phyloP scores from a whole-genome alignment of 768 basidiomycete species.

The Leccinum variicolor region DNA sequence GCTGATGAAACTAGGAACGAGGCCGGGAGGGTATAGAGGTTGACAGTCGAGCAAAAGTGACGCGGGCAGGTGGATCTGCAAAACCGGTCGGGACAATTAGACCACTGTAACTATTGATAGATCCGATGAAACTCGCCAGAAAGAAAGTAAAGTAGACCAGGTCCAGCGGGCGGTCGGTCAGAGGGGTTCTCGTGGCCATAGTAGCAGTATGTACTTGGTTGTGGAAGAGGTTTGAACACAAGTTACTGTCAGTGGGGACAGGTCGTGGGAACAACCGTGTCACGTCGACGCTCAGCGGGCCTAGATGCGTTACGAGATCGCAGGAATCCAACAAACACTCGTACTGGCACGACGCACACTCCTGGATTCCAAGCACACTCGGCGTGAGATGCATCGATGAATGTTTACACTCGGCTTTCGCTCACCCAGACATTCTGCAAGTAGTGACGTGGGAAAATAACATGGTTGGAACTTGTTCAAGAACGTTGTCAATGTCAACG shows the following conservation, averaged over 20 bases:
- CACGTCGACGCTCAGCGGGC: no score
- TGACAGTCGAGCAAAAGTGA: slow-evolving; percentile 73
- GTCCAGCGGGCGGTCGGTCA: slow-evolving; percentile 60
- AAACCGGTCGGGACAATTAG: background rate
- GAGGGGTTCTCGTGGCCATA: slow-evolving; percentile 30
- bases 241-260: background rate
- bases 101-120: background rate
- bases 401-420: no score
- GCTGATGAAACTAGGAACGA: slow-evolving; percentile 48
- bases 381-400: no score
- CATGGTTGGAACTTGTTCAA: no score
- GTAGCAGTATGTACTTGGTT: background rate
- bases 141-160: slow-evolving; percentile 72
- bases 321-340: no score
- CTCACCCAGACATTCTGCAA: background rate
- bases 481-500: no score
- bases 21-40: slow-evolving; percentile 50
- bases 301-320: no score
- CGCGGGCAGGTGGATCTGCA: slow-evolving; percentile 62
- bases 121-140: slow-evolving; percentile 38
- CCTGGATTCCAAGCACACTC: no score
- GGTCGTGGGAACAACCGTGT: background rate
- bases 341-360: no score
- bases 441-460: no score
- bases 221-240: background rate